Evolutionary conservation across 768 basidiomycete species (phyloP), one percentile per base, ranked within the genome.

Genomic region (Hypholoma sublateritium): DNA sequence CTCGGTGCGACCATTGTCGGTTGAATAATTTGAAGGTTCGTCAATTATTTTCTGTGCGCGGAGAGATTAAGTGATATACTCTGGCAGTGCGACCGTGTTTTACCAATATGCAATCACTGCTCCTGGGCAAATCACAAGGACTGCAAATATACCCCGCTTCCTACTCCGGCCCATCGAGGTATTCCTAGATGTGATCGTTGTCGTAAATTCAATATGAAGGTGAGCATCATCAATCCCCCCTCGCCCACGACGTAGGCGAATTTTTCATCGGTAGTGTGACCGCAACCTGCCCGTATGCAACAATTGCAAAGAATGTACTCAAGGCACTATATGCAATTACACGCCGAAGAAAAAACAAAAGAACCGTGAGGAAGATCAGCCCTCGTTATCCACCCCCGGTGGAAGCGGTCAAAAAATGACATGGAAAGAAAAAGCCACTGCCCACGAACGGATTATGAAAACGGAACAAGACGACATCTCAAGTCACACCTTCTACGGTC

Each of bases 121-220:
- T 80, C 82, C 21, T 87, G 83, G 83, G 78, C 80, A 14, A 79
- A 77, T 54, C 79, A 80, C n/a, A 74, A 80, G 59, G 84, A 86
- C 57, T 89, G 87, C 72, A 81, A 79, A 68, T 89, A 89, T 70
- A 88, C 87, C 9, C 87, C 87, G 52, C 70, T 89, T 43, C 87
- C 87, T 17, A 89, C 87, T 3, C 88, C 87, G 41, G 88, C 87
- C 37, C 87, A 89, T 67, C 80, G 87, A 57, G 87, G 87, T 21
- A 88, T 89, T 58, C 87, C 87, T 28, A 77, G 87, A 55, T 89
- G 87, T 57, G 87, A 89, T 75, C 79, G 83, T 41, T 89, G 87
- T 71, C 85, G 87, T 19, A 70, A 77, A 39, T 77, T 76, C 65
- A 89, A 88, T 68, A 74, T 88, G 25, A 89, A 88, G 72, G 87